These are phyloP conservation scores for Gaeumannomyces tritici DNA, from an alignment of 2,329 filamentous ascomycete species.

Conservation along the genomic window DNA sequence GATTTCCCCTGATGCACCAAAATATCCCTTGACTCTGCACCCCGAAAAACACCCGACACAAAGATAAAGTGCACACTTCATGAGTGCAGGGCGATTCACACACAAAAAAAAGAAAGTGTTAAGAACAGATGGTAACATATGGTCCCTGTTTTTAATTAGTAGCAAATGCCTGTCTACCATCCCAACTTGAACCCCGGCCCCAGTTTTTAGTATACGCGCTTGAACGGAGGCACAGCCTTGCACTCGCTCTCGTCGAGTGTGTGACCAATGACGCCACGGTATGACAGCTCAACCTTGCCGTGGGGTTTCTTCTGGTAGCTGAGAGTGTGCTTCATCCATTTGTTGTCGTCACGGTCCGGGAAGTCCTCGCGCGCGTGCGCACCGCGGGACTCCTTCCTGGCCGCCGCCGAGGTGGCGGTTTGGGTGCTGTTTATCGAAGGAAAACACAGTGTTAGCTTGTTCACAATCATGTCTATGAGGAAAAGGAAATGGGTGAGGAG, in stretches of 20 bases:
- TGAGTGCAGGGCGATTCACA: neutral
- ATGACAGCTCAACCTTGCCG: constrained; percentile 74
- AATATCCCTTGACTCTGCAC: too few species aligned
- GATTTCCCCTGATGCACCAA: too few species aligned
- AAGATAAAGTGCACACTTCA: too few species aligned
- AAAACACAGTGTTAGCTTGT: constrained; percentile 9
- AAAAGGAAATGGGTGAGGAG: neutral
- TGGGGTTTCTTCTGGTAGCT: constrained; percentile 93
- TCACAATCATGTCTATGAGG: neutral
- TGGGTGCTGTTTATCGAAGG: constrained; percentile 51
- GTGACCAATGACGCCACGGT: constrained; percentile 71
- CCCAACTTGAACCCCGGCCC: neutral
- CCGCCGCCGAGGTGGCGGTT: constrained; percentile 83
- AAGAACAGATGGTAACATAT: neutral
- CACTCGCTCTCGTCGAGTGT: constrained; percentile 95
- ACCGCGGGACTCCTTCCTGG: constrained; percentile 94
- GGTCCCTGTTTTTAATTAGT: neutral
- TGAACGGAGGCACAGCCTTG: constrained; percentile 93
- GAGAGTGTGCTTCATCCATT: constrained; percentile 99
- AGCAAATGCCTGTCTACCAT: neutral
- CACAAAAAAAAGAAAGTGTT: neutral
- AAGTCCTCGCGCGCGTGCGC: constrained; percentile 95
- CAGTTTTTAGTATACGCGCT: constrained; percentile 70
- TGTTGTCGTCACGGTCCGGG: constrained; percentile 87
- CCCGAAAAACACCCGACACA: too few species aligned